Base-by-base conservation (phyloP, 225 moss, liverwort and hornwort species). In the Sphagnum tenellum region DNA sequence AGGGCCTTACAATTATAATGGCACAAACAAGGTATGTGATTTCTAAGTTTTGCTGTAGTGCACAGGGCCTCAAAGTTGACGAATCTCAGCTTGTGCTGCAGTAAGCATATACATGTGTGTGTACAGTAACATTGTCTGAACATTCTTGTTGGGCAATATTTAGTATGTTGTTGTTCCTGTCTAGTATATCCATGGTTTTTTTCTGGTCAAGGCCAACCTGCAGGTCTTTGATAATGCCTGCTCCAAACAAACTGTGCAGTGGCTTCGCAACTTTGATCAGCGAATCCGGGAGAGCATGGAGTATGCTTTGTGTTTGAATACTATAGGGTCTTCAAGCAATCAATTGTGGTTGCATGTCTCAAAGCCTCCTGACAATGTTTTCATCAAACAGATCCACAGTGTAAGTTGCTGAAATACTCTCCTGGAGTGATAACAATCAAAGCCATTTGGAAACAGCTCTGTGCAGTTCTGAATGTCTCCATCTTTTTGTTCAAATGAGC, bases 251-350 rank as follows among this genome's bases (percentile, higher is more conserved):
- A 3, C 4, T 68, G 4, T 66, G 47, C 87, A 98, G 92, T 98
- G 98, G 98, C 82, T 98, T 70, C 81, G 85, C 45, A 86, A 82
- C 57, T 90, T 93, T 68, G 98, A 98, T 73, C 98, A 89, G 87
- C 82, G 98, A 50, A 74, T 98, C 57, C 85, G 84, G 69, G 98
- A 98, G 77, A 91, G 88, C 78, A 86, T 93, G 77, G 98, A 98
- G 73, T 98, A 89, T 65, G 90, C 98, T 4, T 51, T 98, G 46
- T 98, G 98, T 69, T 75, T 98, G 75, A 90, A 93, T 73, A 84
- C 87, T 63, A 76, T 98, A 46, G 93, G 98, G 66, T 76, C 83
- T 61, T 70, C 78, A 63, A 83, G 87, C 49, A 73, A 86, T 60
- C 79, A 66, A 12, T 55, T 91, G 58, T 82, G 75, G 79, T 76